A percentile compares a stretch with the other conserved stretches of the same genome.
Conservation (phyloP, 331 rosid genomes). For the Rhamnella rubrinervis region DNA sequence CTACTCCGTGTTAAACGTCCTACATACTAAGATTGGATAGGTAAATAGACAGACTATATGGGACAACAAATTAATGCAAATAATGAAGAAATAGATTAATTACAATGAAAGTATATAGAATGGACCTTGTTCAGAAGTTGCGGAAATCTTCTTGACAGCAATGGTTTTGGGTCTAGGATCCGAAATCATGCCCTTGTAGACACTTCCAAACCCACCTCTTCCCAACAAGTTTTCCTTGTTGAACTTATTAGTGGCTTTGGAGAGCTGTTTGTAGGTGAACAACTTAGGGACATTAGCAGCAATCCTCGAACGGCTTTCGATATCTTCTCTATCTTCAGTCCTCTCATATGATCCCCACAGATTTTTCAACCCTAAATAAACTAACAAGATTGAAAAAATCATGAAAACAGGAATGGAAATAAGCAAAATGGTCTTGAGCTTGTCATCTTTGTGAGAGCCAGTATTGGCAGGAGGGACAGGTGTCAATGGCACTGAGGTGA, state of each 20-base stretch:
- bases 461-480: slow-evolving; percentile 9
- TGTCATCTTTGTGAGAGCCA: background rate
- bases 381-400: slow-evolving; percentile 9
- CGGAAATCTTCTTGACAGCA: slow-evolving; percentile 56
- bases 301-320: slow-evolving; percentile 42
- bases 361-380: slow-evolving; percentile 26
- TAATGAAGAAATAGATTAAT: too few relatives aligned
- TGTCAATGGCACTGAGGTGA: slow-evolving; percentile 51
- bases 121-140: slow-evolving; percentile 57
- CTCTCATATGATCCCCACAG: slow-evolving; percentile 21
- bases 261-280: slow-evolving; percentile 46
- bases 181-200: slow-evolving; percentile 43
- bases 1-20: too few relatives aligned
- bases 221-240: slow-evolving; percentile 53
- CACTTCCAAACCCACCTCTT: slow-evolving; percentile 57
- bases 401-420: slow-evolving; percentile 28
- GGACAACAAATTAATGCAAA: too few relatives aligned
- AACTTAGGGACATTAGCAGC: slow-evolving; percentile 42
- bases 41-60: too few relatives aligned
- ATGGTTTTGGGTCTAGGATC: slow-evolving; percentile 28
- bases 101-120: background rate
- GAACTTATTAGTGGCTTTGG: slow-evolving; percentile 44
- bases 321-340: slow-evolving; percentile 21
- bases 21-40: too few relatives aligned
- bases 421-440: slow-evolving; percentile 26